phyloP scores from a whole-genome alignment of 148 eudicot genomes.

The Spergularia bocconei region DNA sequence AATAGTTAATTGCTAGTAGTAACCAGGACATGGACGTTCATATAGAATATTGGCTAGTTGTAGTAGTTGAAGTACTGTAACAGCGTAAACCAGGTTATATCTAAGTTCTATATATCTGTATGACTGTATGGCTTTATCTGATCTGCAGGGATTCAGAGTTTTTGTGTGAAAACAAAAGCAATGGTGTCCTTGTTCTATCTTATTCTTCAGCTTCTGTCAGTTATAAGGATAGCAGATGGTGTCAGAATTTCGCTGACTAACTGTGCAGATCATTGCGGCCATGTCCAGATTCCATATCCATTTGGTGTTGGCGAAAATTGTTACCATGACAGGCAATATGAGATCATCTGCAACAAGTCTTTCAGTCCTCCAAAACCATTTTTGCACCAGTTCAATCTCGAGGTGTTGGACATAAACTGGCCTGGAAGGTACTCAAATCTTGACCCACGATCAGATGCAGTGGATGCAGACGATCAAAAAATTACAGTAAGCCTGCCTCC shows the following conservation, averaged over 20 bases:
- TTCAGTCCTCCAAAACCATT: constrained; percentile 21
- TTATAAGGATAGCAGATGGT: not conserved
- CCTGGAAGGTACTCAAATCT: constrained; percentile 3
- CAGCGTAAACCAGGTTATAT: too few relatives aligned
- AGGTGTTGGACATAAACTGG: constrained; percentile 27
- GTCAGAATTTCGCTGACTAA: constrained; percentile 20
- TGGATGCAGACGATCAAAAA: not conserved
- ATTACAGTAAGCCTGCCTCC: constrained; percentile 4
- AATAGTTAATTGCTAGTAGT: too few relatives aligned
- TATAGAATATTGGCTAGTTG: too few relatives aligned
- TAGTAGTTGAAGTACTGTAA: too few relatives aligned
- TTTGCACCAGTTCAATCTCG: constrained; percentile 7
- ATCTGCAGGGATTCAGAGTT: not conserved
- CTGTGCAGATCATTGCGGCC: constrained; percentile 26
- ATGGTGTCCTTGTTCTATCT: constrained; percentile 12
- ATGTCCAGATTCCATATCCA: constrained; percentile 33
- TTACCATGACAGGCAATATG: constrained; percentile 13
- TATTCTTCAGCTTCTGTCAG: constrained; percentile 9
- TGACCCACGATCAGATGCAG: not conserved
- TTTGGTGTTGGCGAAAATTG: constrained; percentile 35
- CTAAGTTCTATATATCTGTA: too few relatives aligned
- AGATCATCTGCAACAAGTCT: constrained; percentile 27
- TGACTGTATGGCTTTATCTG: too few relatives aligned
- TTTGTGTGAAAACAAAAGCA: not conserved
- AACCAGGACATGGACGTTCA: too few relatives aligned